These are phyloP conservation scores for Chytridiales sp. DNA, from an alignment of 371 early-diverging fungal genomes.

Conservation along the genomic window DNA sequence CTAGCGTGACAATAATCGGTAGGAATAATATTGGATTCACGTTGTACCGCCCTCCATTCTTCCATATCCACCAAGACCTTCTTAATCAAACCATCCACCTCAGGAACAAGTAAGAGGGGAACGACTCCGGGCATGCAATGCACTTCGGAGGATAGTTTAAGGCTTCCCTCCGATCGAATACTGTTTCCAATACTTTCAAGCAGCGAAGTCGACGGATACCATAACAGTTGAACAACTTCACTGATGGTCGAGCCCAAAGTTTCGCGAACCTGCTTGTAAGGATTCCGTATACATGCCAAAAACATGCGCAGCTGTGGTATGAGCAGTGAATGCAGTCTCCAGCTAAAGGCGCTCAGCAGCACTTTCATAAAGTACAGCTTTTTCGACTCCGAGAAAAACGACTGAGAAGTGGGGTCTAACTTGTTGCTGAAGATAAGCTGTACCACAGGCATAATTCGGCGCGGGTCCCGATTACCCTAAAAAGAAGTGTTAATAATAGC, in stretches of 20 bases:
- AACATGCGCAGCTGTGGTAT: constrained; percentile 51
- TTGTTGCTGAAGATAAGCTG: constrained; percentile 58
- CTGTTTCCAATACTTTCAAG: constrained; percentile 38
- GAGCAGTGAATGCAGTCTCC: constrained; percentile 63
- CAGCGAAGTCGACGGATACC: constrained; percentile 59
- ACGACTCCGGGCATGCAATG: constrained; percentile 45
- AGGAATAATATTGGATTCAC: constrained; percentile 46
- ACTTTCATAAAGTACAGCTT: constrained; percentile 68
- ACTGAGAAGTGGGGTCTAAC: constrained; percentile 74
- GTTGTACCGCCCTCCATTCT: constrained; percentile 24
- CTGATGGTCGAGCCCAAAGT: constrained; percentile 71
- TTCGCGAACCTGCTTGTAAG: constrained; percentile 88
- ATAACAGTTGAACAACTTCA: constrained; percentile 61
- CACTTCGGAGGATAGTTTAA: background rate
- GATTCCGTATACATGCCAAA: constrained; percentile 64
- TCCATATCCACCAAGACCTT: constrained; percentile 11
- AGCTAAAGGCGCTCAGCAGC: constrained; percentile 59
- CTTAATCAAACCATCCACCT: constrained; percentile 15
- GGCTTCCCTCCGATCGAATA: constrained; percentile 16
- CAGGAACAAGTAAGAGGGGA: constrained; percentile 36
- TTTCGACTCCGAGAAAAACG: constrained; percentile 79
- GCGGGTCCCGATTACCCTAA: constrained; percentile 73
- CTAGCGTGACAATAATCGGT: constrained; percentile 68
- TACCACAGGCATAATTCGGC: constrained; percentile 72
- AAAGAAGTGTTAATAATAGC: background rate